These are phyloP conservation scores for Ganoderma sp. DNA, from an alignment of 1,284 basidiomycete species.

Conservation along the genomic window DNA sequence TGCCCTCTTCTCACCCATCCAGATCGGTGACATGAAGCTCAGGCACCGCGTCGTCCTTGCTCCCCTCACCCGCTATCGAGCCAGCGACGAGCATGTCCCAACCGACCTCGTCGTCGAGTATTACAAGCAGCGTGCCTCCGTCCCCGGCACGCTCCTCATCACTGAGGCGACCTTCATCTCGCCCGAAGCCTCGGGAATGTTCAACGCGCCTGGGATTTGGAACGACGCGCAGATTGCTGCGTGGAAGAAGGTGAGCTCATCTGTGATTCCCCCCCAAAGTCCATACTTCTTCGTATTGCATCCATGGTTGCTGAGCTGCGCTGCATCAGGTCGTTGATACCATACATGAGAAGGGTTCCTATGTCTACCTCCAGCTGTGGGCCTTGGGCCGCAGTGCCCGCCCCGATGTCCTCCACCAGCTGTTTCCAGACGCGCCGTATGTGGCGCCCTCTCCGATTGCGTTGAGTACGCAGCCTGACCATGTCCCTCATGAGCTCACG, in stretches of 20 bases:
- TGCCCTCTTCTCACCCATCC: neutral
- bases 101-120: slow-evolving; percentile 47
- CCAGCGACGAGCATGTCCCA: slow-evolving; percentile 37
- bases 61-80: slow-evolving; percentile 51
- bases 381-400: slow-evolving; percentile 24
- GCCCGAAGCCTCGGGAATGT: slow-evolving; percentile 40
- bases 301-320: neutral
- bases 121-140: slow-evolving; percentile 53
- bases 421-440: neutral
- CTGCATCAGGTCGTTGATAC: slow-evolving; percentile 26
- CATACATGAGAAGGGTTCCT: slow-evolving; percentile 37
- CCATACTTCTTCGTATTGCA: neutral
- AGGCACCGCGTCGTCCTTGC: slow-evolving; percentile 39
- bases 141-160: slow-evolving; percentile 54
- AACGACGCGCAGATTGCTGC: slow-evolving; percentile 13
- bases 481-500: slow-evolving; percentile 6
- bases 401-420: neutral
- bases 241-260: slow-evolving; percentile 11
- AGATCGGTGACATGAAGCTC: slow-evolving; percentile 4
- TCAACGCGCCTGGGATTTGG: slow-evolving; percentile 7
- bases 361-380: slow-evolving; percentile 51
- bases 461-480: neutral
- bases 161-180: slow-evolving; percentile 55
- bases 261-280: neutral
- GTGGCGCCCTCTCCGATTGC: slow-evolving; percentile 7